Base-by-base conservation (phyloP, 441 rosid species). In the Rhodomyrtus psidioides region DNA sequence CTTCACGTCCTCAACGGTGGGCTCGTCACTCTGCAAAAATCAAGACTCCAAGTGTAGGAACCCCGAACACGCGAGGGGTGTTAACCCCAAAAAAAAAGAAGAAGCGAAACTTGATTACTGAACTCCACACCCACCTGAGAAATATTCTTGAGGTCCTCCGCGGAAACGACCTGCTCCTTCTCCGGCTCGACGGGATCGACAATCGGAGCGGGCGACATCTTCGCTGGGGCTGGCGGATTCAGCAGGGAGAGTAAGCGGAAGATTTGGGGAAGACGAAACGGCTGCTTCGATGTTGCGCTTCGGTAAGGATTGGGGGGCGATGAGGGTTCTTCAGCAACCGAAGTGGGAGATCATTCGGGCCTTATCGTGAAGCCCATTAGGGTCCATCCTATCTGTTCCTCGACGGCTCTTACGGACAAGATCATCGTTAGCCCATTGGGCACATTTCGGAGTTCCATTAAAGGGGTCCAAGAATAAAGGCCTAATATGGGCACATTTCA, bases 1-100 rank as follows among this genome's bases (percentile, higher is more conserved):
- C 88, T 92, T 93, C 75, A 93, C 91, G 85, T 92, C 96, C 89
- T 93, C 95, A 23, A 93, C 91, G 15, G 92, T 88, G 23, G 96
- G 92, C 76, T 88, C 94, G 86, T 93, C 93, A 30, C 83, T 88
- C 91, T 91, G 87, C 83, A 76, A 55, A 58, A 23, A 85, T 14
- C 49, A 70, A 39, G 21, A 24, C n/a, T 6, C 75, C 46, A 21
- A 65, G n/a, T 6, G 44, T 34, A 14, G 10, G n/a, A 34, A 19
- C 49, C 15, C 79, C 15, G 49, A 23, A 34, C 42, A 46, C 15
- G 12, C 79, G 1, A 34, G 49, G 49, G 44, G 75, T 10, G 75
- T 17, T 17, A 30, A 17, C 0, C 44, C n/a, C n/a, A n/a, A 3
- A 62, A 9, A 19, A 5, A 30, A 62, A 9, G 1, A 4, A 28